Evolutionary conservation across 352 stramenopile species (phyloP), one percentile per base, ranked within the genome.

Genomic region (Blastocystis sp.): DNA sequence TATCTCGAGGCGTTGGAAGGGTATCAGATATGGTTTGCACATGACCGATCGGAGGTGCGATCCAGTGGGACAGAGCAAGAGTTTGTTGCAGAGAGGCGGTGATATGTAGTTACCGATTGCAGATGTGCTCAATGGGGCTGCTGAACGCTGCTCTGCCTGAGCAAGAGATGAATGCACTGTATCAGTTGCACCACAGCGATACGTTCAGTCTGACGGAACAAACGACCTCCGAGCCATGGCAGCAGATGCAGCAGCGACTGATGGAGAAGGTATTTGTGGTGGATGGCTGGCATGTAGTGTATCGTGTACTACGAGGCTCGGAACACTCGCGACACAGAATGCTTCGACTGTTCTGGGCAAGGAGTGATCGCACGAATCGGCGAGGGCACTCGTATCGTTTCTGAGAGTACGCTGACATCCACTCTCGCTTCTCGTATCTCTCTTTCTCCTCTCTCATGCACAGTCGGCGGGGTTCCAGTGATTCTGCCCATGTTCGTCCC

Each of bases 401-500:
- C 78, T 9, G 63, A 89, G 41, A 79, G 41, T 30, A 89, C 63
- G 26, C 66, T 89, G 6, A 89, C 63, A 11, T n/a, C 24, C 41
- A 79, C 78, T 20, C 66, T 89, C 20, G 63, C 78, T n/a, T 89
- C 78, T 3, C 55, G 53, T 89, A 43, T 18, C 11, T 4, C 0
- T 81, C 26, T 11, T n/a, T 7, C n/a, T 18, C 7, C 53, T 18
- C 26, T 39, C 2, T 78, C 18, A 79, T 0, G 13, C 39, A 3
- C 76, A 88, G 76, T 88, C 13, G 78, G 78, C 20, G 78, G 78
- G 7, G 66, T 89, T 26, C 78, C 78, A 7, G 26, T 89, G 3
- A 78, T 89, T 30, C 66, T 89, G 2, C 78, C 78, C 1, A 89
- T 89, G 78, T 89, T 89, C 55, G 78, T 89, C 8, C 78, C 78